A percentile compares a stretch with the other conserved stretches of the same genome.
phyloP scores from a whole-genome alignment of 768 basidiomycete species.

The Cytidiella melzeri region DNA sequence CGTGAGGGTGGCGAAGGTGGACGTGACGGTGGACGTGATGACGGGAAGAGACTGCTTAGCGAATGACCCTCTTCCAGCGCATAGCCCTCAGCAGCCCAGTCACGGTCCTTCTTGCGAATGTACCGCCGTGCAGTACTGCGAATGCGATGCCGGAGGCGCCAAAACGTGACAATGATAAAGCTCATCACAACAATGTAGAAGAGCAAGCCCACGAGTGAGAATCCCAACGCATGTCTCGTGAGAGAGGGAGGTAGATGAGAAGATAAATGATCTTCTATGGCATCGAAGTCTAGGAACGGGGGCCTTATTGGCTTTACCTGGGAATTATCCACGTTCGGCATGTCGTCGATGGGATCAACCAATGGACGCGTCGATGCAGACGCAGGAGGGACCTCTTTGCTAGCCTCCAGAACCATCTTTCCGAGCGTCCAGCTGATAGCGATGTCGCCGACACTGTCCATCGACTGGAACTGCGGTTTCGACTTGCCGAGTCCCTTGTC shows the following conservation, averaged over 20 bases:
- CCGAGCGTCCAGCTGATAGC: constrained; percentile 98
- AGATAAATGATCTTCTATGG: constrained; percentile 56
- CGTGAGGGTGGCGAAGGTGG: constrained; percentile 43
- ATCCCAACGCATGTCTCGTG: constrained; percentile 60
- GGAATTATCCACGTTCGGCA: constrained; percentile 43
- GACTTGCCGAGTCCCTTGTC: constrained; percentile 72
- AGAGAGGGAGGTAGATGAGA: constrained; percentile 63
- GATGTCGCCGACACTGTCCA: constrained; percentile 88
- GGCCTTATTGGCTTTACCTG: constrained; percentile 63
- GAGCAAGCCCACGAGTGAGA: constrained; percentile 61
- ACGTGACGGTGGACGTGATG: constrained; percentile 34
- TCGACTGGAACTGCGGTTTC: constrained; percentile 83
- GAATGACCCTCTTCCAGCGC: constrained; percentile 28
- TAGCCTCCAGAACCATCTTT: constrained; percentile 98
- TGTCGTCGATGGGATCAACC: constrained; percentile 68
- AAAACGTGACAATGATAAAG: constrained; percentile 38
- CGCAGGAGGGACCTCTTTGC: constrained; percentile 66
- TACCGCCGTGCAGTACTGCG: constrained; percentile 38
- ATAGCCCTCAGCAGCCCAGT: constrained; percentile 20
- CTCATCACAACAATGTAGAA: constrained; percentile 44
- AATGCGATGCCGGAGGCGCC: constrained; percentile 54
- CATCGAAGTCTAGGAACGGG: constrained; percentile 50
- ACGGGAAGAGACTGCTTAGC: constrained; percentile 11
- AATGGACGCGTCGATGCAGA: constrained; percentile 45
- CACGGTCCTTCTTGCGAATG: constrained; percentile 21